Base-by-base conservation (phyloP, 352 stramenopile genomes). In the Phytophthora lateralis region DNA sequence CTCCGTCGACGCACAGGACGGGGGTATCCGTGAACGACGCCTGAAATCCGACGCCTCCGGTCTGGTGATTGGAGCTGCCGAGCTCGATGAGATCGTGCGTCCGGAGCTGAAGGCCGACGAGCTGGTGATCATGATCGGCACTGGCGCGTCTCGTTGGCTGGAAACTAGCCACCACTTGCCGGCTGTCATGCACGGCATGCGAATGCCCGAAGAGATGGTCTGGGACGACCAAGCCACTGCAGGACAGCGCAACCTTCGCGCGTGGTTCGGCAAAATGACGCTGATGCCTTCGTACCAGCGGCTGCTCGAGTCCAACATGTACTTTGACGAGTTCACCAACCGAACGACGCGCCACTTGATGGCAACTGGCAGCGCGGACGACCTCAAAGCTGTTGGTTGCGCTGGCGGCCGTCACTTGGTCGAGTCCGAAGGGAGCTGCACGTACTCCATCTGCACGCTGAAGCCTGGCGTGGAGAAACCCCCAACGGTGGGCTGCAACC, bases 191-290 rank as follows among this genome's bases (percentile, higher is more conserved):
- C 80, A 90, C 54, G 78, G 60, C 27, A 89, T 90, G 78, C 54
- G 66, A 18, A 88, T 88, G 76, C 81, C 77, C 3, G 56, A 70
- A 27, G 51, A 69, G 51, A 41, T 56, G 18, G 34, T 54, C 4
- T 60, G 18, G 21, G 55, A 53, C 26, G 42, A 66, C 11, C 39
- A 57, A 46, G 8, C 37, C 2, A 34, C 46, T 37, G 37, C 58
- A 26, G 59, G 43, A 7, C 53, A 60, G 9, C 75, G 71, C 24
- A 65, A 66, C 6, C 48, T 85, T 41, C 78, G 78, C 24, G 66
- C 78, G 11, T 88, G 73, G 71, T 88, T 88, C 21, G 75, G 78
- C 26, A 88, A 88, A 44, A 88, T 88, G 78, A 82, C 70, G 60
- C 50, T 88, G 53, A 55, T 88, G 45, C 71, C 75, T 5, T 39